Conservation (phyloP, 768 basidiomycete species). For the Cubamyces lactineus region DNA sequence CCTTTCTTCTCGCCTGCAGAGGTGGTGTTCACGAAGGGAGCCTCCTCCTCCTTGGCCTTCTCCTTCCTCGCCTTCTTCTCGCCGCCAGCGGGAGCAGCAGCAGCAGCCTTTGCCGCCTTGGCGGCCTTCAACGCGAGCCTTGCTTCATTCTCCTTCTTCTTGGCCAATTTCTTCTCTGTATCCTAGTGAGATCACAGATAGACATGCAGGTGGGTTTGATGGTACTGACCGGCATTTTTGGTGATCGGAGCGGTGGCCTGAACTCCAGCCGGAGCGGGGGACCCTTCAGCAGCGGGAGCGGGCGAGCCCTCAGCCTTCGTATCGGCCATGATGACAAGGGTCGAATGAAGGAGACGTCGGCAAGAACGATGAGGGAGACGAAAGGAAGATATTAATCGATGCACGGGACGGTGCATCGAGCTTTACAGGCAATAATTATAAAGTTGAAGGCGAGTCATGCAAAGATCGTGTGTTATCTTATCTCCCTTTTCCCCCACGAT, state of each 20-base stretch:
- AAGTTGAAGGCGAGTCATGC: slow-evolving; percentile 22
- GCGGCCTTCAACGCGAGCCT: slow-evolving; percentile 69
- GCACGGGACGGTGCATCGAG: slow-evolving; percentile 23
- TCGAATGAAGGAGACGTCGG: slow-evolving; percentile 12
- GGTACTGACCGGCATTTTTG: slow-evolving; percentile 19
- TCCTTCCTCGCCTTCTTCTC: slow-evolving; percentile 84
- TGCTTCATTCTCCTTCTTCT: slow-evolving; percentile 76
- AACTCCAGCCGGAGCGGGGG: neutral
- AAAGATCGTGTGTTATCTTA: slow-evolving; percentile 14
- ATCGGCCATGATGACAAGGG: slow-evolving; percentile 14
- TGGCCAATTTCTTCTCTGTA: slow-evolving; percentile 76
- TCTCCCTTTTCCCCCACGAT: neutral
- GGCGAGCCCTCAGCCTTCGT: neutral
- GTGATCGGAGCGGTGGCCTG: slow-evolving; percentile 17
- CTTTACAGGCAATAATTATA: slow-evolving; percentile 7
- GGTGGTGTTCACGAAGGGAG: slow-evolving; percentile 85
- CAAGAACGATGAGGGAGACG: slow-evolving; percentile 16
- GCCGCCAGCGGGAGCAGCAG: slow-evolving; percentile 47
- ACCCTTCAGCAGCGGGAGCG: neutral
- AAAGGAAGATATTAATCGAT: slow-evolving; percentile 21
- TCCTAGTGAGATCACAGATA: neutral
- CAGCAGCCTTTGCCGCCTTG: slow-evolving; percentile 45
- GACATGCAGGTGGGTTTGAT: neutral
- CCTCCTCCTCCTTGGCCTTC: slow-evolving; percentile 72
- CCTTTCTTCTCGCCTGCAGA: slow-evolving; percentile 95